Evolutionary conservation across 768 basidiomycete species (phyloP), one percentile per base, ranked within the genome.

Genomic region (Pleurotus citrinopileatus): DNA sequence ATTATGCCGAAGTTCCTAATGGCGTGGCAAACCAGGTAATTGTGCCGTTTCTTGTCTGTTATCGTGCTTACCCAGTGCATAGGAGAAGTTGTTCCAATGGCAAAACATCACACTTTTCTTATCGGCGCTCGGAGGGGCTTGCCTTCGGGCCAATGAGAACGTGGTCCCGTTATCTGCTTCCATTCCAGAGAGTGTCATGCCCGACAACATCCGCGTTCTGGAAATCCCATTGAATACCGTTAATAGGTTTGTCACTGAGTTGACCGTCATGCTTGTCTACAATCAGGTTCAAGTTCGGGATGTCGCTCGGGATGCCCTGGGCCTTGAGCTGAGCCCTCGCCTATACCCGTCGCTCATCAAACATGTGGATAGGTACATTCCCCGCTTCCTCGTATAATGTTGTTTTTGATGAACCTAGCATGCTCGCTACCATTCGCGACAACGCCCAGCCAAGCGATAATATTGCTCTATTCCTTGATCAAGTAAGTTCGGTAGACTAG

Each of bases 71-170:
- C 57, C 23, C 32, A 25, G 34, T 28, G 23, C 7, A 3, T 57
- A 92, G 89, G 89, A 91, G 17, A 77, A 83, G 59, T 80, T 84
- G 37, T 80, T 76, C 32, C 88, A 92, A 59, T 97, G 94, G 93
- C 86, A 90, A 61, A 92, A 94, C 63, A 71, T 92, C 10, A 86
- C 89, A 0, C 70, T 92, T 20, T 91, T 88, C 68, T 72, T 95
- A 34, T 83, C 89, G 3, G 81, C 89, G 0, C 77, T 86, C n/a
- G 84, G 85, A 32, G 87, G 87, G 3, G 73, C 81, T 4, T 87
- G 87, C 57, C 70, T 82, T 17, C 70, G 74, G 36, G 81, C 87
- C 13, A 70, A 74, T 40, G 74, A 78, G 27, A 73, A 83, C 37
- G 67, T 77, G 28, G 67, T 70, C n/a, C 72, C 76, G 20, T 69